Conservation (phyloP, 371 early-diverging fungal species). For the Parasitella parasitica region DNA sequence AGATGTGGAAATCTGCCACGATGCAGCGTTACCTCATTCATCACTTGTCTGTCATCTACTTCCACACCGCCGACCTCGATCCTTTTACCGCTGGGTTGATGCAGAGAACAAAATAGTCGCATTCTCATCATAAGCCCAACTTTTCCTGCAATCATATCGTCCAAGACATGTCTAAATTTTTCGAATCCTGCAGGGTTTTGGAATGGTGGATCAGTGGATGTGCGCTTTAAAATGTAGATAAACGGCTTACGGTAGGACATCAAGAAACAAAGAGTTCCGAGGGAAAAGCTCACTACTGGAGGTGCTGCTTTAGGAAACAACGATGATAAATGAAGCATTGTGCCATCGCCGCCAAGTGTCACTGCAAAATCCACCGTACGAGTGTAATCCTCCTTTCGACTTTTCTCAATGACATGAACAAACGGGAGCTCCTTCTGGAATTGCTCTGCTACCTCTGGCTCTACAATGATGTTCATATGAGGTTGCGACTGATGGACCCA, state of each 20-base stretch:
- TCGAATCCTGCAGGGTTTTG: conserved; percentile 58
- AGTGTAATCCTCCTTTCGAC: conserved; percentile 55
- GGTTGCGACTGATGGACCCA: conserved; percentile 66
- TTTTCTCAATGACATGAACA: conserved; percentile 55
- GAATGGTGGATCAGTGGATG: background rate
- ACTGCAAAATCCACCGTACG: conserved; percentile 82
- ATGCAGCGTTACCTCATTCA: conserved; percentile 91
- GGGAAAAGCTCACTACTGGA: conserved; percentile 88
- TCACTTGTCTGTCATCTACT: conserved; percentile 60
- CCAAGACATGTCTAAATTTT: conserved; percentile 58
- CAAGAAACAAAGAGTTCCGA: conserved; percentile 92
- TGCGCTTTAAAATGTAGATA: background rate
- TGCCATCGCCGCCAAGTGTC: conserved; percentile 96
- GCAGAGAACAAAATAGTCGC: conserved; percentile 73
- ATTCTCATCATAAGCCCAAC: conserved; percentile 70
- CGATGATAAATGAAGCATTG: conserved; percentile 87
- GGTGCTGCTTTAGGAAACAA: conserved; percentile 81
- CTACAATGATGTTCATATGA: conserved; percentile 67
- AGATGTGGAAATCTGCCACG: conserved; percentile 86
- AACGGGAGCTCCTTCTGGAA: conserved; percentile 56
- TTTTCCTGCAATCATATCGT: conserved; percentile 60
- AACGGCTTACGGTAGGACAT: conserved; percentile 68
- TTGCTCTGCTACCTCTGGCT: conserved; percentile 60
- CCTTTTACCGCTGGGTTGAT: conserved; percentile 52
- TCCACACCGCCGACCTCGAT: conserved; percentile 45